Conservation (phyloP, 2,329 filamentous ascomycete genomes). For the Fusarium subglutinans region DNA sequence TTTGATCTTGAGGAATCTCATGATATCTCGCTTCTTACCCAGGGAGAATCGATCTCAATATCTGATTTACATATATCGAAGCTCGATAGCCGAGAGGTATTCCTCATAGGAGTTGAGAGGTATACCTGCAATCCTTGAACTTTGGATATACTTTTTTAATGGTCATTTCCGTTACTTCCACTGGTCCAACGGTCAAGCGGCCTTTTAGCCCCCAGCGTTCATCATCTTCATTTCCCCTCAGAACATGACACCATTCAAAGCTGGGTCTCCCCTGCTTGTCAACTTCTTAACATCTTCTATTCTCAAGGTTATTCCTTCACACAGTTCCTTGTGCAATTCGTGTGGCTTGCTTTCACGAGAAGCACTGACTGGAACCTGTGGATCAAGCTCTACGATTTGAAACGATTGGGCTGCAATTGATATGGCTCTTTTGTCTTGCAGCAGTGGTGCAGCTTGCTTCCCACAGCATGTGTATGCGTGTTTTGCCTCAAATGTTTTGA, state of each 20-base stretch:
- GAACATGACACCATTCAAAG: slow-evolving; percentile 7
- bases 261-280: slow-evolving; percentile 42
- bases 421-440: background rate
- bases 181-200: background rate
- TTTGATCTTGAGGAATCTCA: background rate
- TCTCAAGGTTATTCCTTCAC: slow-evolving; percentile 4
- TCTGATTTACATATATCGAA: background rate
- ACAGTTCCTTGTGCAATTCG: slow-evolving; percentile 2
- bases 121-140: background rate
- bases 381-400: slow-evolving; percentile 15
- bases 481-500: background rate
- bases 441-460: background rate
- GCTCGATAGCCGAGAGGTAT: background rate
- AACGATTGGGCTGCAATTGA: slow-evolving; percentile 9
- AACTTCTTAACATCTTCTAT: slow-evolving; percentile 1
- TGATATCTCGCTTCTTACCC: background rate
- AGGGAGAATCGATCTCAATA: background rate
- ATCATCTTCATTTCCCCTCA: slow-evolving; percentile 3
- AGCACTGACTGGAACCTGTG: slow-evolving; percentile 37
- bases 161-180: background rate
- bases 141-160: background rate
- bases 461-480: background rate
- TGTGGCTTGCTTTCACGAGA: slow-evolving; percentile 1
- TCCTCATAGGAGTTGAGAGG: background rate
- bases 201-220: background rate